Evolutionary conservation across 768 basidiomycete species (phyloP).

Genomic region (Lactarius hatsudake): DNA sequence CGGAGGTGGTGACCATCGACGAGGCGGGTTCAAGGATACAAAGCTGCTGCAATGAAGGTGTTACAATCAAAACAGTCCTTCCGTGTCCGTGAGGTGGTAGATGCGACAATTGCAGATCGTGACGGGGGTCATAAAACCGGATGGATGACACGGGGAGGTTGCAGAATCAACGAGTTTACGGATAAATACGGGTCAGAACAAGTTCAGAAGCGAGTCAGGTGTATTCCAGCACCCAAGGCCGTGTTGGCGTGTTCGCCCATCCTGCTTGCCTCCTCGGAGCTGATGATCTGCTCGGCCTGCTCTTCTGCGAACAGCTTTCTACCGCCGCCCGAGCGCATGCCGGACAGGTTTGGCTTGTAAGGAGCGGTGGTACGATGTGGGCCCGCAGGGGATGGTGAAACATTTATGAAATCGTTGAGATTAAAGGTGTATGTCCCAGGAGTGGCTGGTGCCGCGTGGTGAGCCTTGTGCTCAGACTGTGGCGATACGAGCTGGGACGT

Average conservation of each 20-base stretch:
- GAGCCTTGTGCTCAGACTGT: constrained; percentile 17
- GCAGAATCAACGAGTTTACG: constrained; percentile 23
- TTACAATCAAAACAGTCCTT: constrained; percentile 28
- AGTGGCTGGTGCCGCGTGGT: constrained; percentile 23
- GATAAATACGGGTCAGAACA: constrained; percentile 19
- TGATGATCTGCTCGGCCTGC: constrained; percentile 19
- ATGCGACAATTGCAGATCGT: constrained; percentile 31
- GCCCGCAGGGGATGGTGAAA: constrained; percentile 28
- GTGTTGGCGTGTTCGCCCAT: constrained; percentile 21
- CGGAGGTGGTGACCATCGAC: constrained; percentile 17
- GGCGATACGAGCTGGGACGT: constrained; percentile 19
- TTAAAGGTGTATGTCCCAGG: constrained; percentile 29
- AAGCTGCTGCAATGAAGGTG: constrained; percentile 13
- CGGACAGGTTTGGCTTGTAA: constrained; percentile 25
- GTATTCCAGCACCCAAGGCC: constrained; percentile 27
- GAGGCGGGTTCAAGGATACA: constrained; percentile 22
- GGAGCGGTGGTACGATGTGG: constrained; percentile 18
- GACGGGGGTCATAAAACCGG: constrained; percentile 23
- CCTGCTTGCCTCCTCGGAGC: constrained; percentile 19
- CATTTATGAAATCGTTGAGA: constrained; percentile 30
- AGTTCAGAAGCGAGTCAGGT: constrained; percentile 25
- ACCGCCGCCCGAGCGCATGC: constrained; percentile 25
- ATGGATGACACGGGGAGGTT: constrained; percentile 18
- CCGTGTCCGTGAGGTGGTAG: constrained; percentile 29
- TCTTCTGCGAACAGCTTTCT: constrained; percentile 29